These are phyloP conservation scores for Pholiota adiposa DNA, from an alignment of 1,284 basidiomycete species.

Conservation along the genomic window DNA sequence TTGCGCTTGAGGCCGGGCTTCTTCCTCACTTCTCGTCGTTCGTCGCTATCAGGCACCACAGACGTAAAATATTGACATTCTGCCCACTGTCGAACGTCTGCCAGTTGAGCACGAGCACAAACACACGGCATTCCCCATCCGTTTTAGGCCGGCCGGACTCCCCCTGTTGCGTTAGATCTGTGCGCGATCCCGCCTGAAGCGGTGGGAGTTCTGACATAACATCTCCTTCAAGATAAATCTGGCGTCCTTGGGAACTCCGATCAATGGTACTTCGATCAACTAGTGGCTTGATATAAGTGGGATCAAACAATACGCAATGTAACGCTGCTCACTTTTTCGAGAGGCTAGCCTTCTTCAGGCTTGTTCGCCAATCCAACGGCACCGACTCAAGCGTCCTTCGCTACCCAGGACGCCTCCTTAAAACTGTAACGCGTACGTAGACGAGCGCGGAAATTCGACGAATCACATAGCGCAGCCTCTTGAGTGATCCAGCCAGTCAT, in stretches of 20 bases:
- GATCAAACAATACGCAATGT: conserved; percentile 18
- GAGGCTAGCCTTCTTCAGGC: conserved; percentile 11
- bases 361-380: conserved; percentile 9
- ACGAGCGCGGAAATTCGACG: not conserved
- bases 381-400: conserved; percentile 6
- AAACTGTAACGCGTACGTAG: not conserved
- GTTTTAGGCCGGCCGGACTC: conserved; percentile 13
- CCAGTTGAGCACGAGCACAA: not conserved
- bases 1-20: not conserved
- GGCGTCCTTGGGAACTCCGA: conserved; percentile 20
- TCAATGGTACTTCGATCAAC: conserved; percentile 21
- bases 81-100: conserved; percentile 11
- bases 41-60: conserved; percentile 1
- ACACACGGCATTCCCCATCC: conserved; percentile 17
- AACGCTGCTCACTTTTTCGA: conserved; percentile 2
- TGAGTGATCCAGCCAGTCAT: not conserved
- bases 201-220: conserved; percentile 9
- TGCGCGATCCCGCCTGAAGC: not conserved
- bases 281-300: conserved; percentile 15
- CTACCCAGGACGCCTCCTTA: not conserved
- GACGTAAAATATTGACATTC: conserved; percentile 15
- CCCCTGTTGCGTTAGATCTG: conserved; percentile 9
- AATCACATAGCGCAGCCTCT: not conserved
- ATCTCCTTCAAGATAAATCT: conserved; percentile 21
- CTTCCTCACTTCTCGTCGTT: no score